These are phyloP conservation scores for Hemileccinum impolitum DNA, from an alignment of 768 basidiomycete genomes.

Conservation along the genomic window DNA sequence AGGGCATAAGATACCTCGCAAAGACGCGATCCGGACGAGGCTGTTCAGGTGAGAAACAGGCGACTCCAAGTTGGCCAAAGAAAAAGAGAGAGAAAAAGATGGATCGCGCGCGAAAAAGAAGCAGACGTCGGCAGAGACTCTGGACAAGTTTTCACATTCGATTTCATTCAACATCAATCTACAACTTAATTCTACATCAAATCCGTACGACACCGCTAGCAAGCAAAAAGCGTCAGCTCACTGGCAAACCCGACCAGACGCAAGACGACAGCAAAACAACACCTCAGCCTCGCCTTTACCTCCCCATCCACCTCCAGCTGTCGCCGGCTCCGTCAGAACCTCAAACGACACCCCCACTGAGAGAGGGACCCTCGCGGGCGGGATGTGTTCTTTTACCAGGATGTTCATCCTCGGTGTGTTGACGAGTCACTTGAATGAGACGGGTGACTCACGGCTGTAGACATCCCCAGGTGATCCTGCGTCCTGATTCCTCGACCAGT, in stretches of 20 bases:
- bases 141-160: background rate
- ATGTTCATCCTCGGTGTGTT: constrained; percentile 68
- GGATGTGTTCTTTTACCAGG: constrained; percentile 90
- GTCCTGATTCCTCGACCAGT: constrained; percentile 84
- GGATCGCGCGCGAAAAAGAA: constrained; percentile 12
- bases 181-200: no score
- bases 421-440: background rate
- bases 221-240: no score
- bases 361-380: constrained; percentile 40
- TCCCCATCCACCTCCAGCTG: constrained; percentile 72
- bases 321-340: constrained; percentile 28
- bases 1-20: constrained; percentile 1
- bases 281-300: constrained; percentile 88
- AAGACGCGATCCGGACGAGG: constrained; percentile 10
- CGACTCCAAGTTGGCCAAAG: no score
- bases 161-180: no score
- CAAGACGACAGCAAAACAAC: constrained; percentile 8
- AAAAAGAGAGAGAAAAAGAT: constrained; percentile 4
- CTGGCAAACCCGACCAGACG: background rate
- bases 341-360: constrained; percentile 27
- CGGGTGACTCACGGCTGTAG: constrained; percentile 48
- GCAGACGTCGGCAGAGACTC: constrained; percentile 5
- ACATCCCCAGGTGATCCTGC: constrained; percentile 90
- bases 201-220: background rate
- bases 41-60: background rate